Percentiles rank a stretch among this genome's conserved stretches.
phyloP scores from a whole-genome alignment of 495 filamentous ascomycete species.

The Talaromyces adpressus region DNA sequence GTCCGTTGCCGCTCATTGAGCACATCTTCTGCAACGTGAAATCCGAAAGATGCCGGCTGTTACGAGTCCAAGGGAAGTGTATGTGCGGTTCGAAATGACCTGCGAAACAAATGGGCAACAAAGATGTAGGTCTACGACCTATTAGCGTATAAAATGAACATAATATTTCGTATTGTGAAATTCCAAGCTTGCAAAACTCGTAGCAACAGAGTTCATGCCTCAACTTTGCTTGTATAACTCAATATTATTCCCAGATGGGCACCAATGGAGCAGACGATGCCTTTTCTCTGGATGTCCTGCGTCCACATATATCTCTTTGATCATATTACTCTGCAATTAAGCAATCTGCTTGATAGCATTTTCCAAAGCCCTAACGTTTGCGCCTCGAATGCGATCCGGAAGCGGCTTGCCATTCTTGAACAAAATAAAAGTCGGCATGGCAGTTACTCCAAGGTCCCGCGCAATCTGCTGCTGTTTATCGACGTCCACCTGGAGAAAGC shows the following conservation, averaged over 20 bases:
- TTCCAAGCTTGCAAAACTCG: background rate
- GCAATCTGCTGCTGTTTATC: slow-evolving; percentile 69
- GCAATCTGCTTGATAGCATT: slow-evolving; percentile 50
- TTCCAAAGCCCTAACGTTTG: slow-evolving; percentile 55
- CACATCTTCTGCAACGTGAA: background rate
- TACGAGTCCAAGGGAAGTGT: background rate
- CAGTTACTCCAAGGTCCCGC: slow-evolving; percentile 64
- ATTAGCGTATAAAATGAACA: background rate
- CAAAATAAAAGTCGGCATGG: slow-evolving; percentile 84
- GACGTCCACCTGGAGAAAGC: slow-evolving; percentile 84
- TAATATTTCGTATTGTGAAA: background rate
- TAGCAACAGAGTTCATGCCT: background rate
- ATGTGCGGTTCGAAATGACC: background rate
- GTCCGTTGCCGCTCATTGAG: background rate
- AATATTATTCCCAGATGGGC: background rate
- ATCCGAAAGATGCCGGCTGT: background rate
- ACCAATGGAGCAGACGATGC: background rate
- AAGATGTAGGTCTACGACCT: background rate
- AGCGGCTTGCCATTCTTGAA: slow-evolving; percentile 69
- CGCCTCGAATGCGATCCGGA: slow-evolving; percentile 69
- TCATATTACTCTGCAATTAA: slow-evolving; percentile 1
- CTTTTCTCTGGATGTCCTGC: background rate
- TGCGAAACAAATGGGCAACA: background rate
- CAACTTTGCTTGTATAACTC: background rate
- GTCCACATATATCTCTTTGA: background rate